phyloP scores from a whole-genome alignment of 2,329 filamentous ascomycete species.

The Aspergillaceae sp. region DNA sequence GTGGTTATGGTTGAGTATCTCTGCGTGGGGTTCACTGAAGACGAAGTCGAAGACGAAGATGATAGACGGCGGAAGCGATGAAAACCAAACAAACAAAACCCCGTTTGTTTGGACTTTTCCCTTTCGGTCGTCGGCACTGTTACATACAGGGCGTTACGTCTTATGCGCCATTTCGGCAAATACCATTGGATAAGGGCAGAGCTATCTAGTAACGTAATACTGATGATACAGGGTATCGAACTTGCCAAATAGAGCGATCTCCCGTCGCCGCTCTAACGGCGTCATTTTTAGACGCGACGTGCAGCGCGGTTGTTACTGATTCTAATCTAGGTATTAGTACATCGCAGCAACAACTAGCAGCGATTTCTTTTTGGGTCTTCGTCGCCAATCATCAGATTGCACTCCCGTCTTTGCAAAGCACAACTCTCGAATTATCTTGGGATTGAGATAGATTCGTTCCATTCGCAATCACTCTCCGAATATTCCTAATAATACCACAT shows the following conservation, averaged over 20 bases:
- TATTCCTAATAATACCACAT: background rate
- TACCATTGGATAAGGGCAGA: no score
- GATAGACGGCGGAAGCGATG: background rate
- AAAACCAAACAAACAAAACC: background rate
- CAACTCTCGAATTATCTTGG: no score
- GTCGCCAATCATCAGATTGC: no score
- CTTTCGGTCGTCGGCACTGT: constrained; percentile 8
- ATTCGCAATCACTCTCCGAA: no score
- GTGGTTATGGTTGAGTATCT: background rate
- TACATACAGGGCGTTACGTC: no score
- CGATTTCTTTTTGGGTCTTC: background rate
- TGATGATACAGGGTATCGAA: background rate
- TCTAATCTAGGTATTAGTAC: no score
- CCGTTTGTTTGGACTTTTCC: constrained; percentile 26
- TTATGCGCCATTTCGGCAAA: no score
- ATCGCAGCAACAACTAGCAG: background rate
- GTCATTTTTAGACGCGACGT: background rate
- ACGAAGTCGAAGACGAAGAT: constrained; percentile 5
- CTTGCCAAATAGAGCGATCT: constrained; percentile 5
- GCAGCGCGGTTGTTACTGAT: background rate
- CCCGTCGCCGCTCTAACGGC: constrained; percentile 2
- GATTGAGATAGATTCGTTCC: no score
- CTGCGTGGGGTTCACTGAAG: background rate
- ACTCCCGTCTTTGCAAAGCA: no score
- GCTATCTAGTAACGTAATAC: background rate